Conservation (phyloP, 2,329 filamentous ascomycete species). For the Diatrype stigma region DNA sequence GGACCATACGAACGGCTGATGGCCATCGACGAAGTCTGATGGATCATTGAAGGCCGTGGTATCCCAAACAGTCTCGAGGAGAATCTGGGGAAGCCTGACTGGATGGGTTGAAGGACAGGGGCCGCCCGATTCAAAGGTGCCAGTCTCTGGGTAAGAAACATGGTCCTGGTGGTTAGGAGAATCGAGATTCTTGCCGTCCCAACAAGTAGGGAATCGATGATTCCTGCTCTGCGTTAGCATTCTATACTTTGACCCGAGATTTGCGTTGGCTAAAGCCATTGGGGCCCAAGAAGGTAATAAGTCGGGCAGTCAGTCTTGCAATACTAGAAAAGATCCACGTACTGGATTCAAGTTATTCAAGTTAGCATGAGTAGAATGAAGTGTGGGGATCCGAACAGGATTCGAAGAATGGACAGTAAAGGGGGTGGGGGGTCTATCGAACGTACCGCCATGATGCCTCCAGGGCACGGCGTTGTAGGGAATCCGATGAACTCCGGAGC, state of each 20-base stretch:
- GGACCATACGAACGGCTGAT: conserved; percentile 34
- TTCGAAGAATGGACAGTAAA: too few species aligned
- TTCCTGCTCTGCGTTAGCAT: conserved; percentile 14
- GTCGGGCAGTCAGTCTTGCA: too few species aligned
- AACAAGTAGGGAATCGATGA: conserved; percentile 44
- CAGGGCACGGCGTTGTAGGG: conserved; percentile 27
- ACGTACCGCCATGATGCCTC: conserved; percentile 28
- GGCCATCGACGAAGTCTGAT: conserved; percentile 13
- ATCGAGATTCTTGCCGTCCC: conserved; percentile 47
- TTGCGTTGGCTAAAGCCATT: too few species aligned
- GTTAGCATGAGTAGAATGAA: too few species aligned
- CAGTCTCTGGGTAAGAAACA: conserved; percentile 40
- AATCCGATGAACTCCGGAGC: conserved; percentile 17
- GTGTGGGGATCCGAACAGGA: too few species aligned
- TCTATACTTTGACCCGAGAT: too few species aligned
- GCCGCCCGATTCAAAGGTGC: conserved; percentile 31
- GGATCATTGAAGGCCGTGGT: conserved; percentile 13
- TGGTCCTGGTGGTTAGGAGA: conserved; percentile 43
- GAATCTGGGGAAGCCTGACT: conserved; percentile 16
- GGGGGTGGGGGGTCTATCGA: too few species aligned
- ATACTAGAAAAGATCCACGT: too few species aligned
- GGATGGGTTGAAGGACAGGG: conserved; percentile 31
- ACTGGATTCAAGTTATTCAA: too few species aligned
- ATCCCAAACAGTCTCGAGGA: conserved; percentile 20
- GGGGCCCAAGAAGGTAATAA: too few species aligned